These are phyloP conservation scores for Pythium brassicae DNA, from an alignment of 352 stramenopile genomes.

Conservation along the genomic window DNA sequence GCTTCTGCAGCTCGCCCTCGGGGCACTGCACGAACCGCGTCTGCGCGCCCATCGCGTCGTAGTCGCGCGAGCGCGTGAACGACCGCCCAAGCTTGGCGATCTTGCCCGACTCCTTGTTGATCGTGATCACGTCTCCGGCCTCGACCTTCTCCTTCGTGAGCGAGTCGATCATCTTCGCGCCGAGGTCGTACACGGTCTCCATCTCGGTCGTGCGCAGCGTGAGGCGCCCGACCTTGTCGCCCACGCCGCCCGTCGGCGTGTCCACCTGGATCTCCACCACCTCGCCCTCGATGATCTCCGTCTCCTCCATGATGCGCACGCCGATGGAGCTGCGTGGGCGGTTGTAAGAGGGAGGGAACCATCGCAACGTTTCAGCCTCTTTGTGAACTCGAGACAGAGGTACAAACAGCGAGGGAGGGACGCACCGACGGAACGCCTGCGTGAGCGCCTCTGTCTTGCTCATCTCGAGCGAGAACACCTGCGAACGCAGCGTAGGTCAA, in stretches of 20 bases:
- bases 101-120: slow-evolving; percentile 98
- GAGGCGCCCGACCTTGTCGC: slow-evolving; percentile 89
- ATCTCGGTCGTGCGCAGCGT: slow-evolving; percentile 99
- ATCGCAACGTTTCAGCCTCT: background rate
- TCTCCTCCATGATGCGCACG: slow-evolving; percentile 99
- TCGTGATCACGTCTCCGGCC: slow-evolving; percentile 99
- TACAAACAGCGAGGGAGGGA: background rate
- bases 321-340: slow-evolving; percentile 84
- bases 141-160: slow-evolving; percentile 98
- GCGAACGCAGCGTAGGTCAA: too few species aligned
- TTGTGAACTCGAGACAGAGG: background rate
- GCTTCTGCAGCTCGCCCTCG: slow-evolving; percentile 98
- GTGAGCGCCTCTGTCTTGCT: slow-evolving; percentile 99
- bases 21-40: slow-evolving; percentile 85
- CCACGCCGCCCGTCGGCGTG: slow-evolving; percentile 62
- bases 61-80: slow-evolving; percentile 97
- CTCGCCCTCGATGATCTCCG: slow-evolving; percentile 99
- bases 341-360: background rate
- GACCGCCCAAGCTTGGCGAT: slow-evolving; percentile 97
- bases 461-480: slow-evolving; percentile 99
- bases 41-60: slow-evolving; percentile 96
- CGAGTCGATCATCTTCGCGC: slow-evolving; percentile 99
- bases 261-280: slow-evolving; percentile 99
- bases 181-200: slow-evolving; percentile 99
- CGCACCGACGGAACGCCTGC: slow-evolving; percentile 92